Evolutionary conservation across 306 rosid species (phyloP), one percentile per base, ranked within the genome.

Genomic region (Coriaria nepalensis): DNA sequence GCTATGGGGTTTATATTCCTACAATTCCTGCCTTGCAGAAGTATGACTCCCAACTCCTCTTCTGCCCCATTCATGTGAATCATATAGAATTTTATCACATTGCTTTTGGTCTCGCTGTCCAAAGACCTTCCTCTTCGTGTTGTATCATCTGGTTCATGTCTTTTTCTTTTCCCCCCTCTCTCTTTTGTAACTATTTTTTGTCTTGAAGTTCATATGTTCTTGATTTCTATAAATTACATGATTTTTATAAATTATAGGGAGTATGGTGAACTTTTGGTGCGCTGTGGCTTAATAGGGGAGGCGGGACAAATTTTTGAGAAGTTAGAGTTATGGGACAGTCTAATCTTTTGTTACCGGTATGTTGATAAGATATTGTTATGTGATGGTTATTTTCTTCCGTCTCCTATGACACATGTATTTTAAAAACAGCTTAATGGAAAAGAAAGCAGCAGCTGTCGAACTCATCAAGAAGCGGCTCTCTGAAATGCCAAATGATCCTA

Each of bases 241-340:
- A 9, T 10, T 33, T 50, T 40, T 41, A 15, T 38, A 39, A 49
- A 48, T 71, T 67, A 67, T 63, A 84, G 97, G 79, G 95, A 90
- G 61, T 77, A 90, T 58, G 97, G 90, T 53, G 93, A 81, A 73
- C 86, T 90, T 57, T 63, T 85, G 50, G 87, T 84, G 56, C 64
- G 95, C 54, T 90, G 90, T 56, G 93, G 95, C 64, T 74, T 90
- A 70, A 70, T 90, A 61, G 95, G 97, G 40, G 97, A 90, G 64
- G 97, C 97, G 49, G 53, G 79, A 42, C 78, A 77, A 69, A 77
- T 68, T 60, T 90, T 78, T 64, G 93, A 90, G 76, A 92, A 90
- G 65, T 73, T 90, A 65, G 97, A 90, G 72, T 71, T 90, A 68
- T 90, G 97, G 97, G 97, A 90, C 73, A 90, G 75, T 61, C 81